These are phyloP conservation scores for Thelonectria olida DNA, from an alignment of 2,329 filamentous ascomycete genomes.

Conservation along the genomic window DNA sequence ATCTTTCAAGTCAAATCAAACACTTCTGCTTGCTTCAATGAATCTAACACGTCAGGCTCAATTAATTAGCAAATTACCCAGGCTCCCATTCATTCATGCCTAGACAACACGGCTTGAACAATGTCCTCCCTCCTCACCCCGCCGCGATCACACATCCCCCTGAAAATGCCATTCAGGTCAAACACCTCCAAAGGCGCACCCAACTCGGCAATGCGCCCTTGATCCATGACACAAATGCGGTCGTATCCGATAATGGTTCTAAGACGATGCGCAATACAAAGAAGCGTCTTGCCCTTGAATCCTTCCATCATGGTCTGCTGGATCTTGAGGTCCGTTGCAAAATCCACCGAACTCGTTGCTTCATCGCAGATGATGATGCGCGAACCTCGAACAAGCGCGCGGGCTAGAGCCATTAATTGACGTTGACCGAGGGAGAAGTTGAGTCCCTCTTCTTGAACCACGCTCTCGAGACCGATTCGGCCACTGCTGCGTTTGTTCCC, in stretches of 20 bases:
- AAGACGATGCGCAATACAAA: conserved; percentile 79
- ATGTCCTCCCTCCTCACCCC: conserved; percentile 62
- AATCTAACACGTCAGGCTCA: too few relatives aligned
- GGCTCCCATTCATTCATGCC: not conserved
- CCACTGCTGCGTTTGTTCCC: conserved; percentile 50
- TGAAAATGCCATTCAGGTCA: conserved; percentile 78
- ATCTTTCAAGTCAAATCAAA: too few relatives aligned
- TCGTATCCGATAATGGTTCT: conserved; percentile 81
- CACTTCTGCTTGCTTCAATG: too few relatives aligned
- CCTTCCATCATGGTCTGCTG: conserved; percentile 76
- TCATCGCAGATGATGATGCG: conserved; percentile 83
- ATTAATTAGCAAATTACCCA: too few relatives aligned
- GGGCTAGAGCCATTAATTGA: conserved; percentile 77
- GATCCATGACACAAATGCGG: conserved; percentile 74
- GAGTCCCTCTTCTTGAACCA: conserved; percentile 74
- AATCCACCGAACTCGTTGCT: conserved; percentile 80
- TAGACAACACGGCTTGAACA: not conserved
- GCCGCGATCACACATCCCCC: conserved; percentile 86
- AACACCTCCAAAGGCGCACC: conserved; percentile 71
- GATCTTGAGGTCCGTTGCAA: conserved; percentile 76
- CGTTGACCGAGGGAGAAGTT: conserved; percentile 80
- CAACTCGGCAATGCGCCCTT: conserved; percentile 72
- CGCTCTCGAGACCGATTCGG: conserved; percentile 46
- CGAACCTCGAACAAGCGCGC: conserved; percentile 73
- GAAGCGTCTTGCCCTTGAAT: conserved; percentile 72